A percentile compares a stretch with the other conserved stretches of the same genome.
Conservation (phyloP, 345 rosid genomes). For the Cardiospermum halicacabum region DNA sequence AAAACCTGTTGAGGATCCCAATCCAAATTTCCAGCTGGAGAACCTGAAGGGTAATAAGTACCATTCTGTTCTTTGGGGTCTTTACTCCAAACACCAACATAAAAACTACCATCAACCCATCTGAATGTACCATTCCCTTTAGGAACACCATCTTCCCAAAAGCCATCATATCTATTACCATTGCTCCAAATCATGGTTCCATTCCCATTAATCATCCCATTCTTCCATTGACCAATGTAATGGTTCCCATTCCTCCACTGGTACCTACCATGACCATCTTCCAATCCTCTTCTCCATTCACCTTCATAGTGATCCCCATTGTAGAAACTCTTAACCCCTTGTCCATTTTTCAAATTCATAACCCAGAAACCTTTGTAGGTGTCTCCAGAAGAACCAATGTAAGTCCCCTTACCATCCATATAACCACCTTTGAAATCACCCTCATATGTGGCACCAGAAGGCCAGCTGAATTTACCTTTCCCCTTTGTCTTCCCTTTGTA, state of each 20-base stretch:
- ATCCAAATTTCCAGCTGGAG: slow-evolving; percentile 43
- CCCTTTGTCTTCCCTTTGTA: slow-evolving; percentile 63
- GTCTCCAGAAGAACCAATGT: slow-evolving; percentile 61
- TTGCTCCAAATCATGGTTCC: slow-evolving; percentile 83
- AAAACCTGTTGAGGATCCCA: slow-evolving; percentile 84
- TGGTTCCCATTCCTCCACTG: slow-evolving; percentile 80
- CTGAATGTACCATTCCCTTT: slow-evolving; percentile 82
- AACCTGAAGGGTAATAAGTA: slow-evolving; percentile 68
- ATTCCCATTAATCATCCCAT: slow-evolving; percentile 66
- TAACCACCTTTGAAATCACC: slow-evolving; percentile 87
- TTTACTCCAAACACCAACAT: slow-evolving; percentile 89
- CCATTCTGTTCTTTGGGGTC: slow-evolving; percentile 76
- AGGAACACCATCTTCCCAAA: slow-evolving; percentile 85
- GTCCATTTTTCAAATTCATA: slow-evolving; percentile 86
- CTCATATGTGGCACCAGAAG: slow-evolving; percentile 89
- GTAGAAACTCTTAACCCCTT: slow-evolving; percentile 58
- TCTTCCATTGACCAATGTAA: slow-evolving; percentile 81
- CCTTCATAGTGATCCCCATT: slow-evolving; percentile 87
- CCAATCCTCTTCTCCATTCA: slow-evolving; percentile 80
- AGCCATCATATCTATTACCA: slow-evolving; percentile 87
- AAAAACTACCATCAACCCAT: slow-evolving; percentile 73
- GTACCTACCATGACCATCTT: slow-evolving; percentile 86
- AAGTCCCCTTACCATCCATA: slow-evolving; percentile 94
- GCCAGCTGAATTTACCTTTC: slow-evolving; percentile 87
- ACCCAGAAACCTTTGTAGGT: slow-evolving; percentile 79